Conservation (phyloP, 2,329 filamentous ascomycete genomes). For the Exserohilum rostratum region DNA sequence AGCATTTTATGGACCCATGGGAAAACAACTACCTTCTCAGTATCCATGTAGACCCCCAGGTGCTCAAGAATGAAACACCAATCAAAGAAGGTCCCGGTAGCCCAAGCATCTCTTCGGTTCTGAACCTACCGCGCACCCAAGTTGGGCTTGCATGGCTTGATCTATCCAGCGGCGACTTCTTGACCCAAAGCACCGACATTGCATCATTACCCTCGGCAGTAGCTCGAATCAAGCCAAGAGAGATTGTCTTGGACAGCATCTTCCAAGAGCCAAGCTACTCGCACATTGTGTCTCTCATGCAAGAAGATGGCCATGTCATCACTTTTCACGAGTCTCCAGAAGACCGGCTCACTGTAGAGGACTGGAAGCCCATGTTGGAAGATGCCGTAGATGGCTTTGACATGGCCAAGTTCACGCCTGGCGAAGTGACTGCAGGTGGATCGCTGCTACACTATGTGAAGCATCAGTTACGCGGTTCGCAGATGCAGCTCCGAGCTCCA, state of each 20-base stretch:
- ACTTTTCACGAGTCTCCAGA: conserved; percentile 67
- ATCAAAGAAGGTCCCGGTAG: conserved; percentile 37
- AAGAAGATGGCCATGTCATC: conserved; percentile 76
- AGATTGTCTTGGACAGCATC: conserved; percentile 74
- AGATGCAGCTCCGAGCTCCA: conserved; percentile 83
- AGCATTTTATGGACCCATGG: conserved; percentile 94
- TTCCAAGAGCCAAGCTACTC: conserved; percentile 62
- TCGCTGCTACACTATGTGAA: conserved; percentile 85
- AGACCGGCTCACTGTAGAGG: conserved; percentile 57
- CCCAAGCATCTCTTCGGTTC: conserved; percentile 38
- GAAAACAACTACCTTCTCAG: conserved; percentile 92
- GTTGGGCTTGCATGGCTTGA: conserved; percentile 93
- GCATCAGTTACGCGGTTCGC: conserved; percentile 75
- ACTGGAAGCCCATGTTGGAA: conserved; percentile 81
- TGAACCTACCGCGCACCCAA: conserved; percentile 49
- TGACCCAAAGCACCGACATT: conserved; percentile 76
- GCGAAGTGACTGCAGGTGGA: conserved; percentile 78
- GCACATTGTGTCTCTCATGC: conserved; percentile 70
- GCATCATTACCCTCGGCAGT: conserved; percentile 78
- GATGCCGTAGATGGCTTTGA: conserved; percentile 65
- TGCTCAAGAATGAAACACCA: conserved; percentile 28
- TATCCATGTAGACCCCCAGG: conserved; percentile 65
- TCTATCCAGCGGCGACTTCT: conserved; percentile 92
- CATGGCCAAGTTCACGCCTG: conserved; percentile 63
- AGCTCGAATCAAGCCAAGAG: conserved; percentile 80